Evolutionary conservation across 176 grass and related monocot genomes (phyloP), one percentile per base, ranked within the genome.

Genomic region (Tuctoria greenei): DNA sequence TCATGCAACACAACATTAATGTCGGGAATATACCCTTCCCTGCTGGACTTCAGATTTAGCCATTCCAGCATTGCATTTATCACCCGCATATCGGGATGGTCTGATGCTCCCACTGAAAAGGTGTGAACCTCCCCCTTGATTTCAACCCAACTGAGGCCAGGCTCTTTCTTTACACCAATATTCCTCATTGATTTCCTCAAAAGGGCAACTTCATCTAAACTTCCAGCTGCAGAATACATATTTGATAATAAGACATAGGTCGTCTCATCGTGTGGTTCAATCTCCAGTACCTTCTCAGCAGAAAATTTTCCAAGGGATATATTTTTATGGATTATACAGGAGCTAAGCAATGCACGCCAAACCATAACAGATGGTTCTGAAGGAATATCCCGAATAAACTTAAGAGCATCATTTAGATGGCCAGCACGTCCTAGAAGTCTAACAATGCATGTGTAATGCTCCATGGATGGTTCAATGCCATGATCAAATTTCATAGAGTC

Each of bases 191-290:
- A 77, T 66, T 82, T 87, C 59, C 85, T 87, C 49, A 77, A 77
- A 77, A 87, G 66, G 40, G 85, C 79, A 77, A 87, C 85, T 41
- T 82, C 58, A 59, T 87, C 79, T 49, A 87, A 77, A 72, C 51
- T 82, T 77, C 85, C 73, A 66, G 85, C 79, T 77, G 85, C 85
- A 82, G 66, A 67, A 87, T 87, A 87, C 85, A 87, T 71, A 58
- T 87, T 87, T 82, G 85, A 87, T 57, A 87, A 67, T 38, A 87
- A 77, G 47, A 87, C 49, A 77, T 87, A 87, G 60, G 85, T 87
- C n/a, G 79, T 87, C 49, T 82, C 79, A 0, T 87, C 79, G 10
- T 82, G 58, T 59, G 79, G 85, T 77, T 87, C 79, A 72, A 87
- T 64, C 73, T 82, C 79, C 40, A 87, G 85, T 38, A 87, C 65